A percentile compares a stretch with the other conserved stretches of the same genome.
Conservation (phyloP, 305 asterid species). For the Ajuga reptans region DNA sequence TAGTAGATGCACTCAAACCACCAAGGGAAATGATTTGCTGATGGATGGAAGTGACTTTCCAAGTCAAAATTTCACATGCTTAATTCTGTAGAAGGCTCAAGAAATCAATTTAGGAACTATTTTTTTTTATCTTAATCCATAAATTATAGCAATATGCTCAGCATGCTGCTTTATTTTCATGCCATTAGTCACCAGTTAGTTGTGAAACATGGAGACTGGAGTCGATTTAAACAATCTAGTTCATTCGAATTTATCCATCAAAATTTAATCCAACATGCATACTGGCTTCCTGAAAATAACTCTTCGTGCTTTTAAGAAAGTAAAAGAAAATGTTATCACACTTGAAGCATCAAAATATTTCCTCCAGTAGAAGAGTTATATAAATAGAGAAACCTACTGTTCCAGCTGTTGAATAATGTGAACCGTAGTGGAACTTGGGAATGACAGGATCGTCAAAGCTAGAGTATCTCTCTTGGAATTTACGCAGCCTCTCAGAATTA, state of each 20-base stretch:
- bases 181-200: conserved; percentile 16
- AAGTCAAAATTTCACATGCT: conserved; percentile 11
- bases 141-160: conserved; percentile 4
- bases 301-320: neutral
- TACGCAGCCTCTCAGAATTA: conserved; percentile 69
- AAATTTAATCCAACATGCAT: neutral
- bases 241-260: neutral
- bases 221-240: neutral
- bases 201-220: conserved; percentile 7
- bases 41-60: conserved; percentile 13
- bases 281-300: conserved; percentile 1
- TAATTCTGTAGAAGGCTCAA: conserved; percentile 12
- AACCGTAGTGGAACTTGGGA: conserved; percentile 96
- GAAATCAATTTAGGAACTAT: conserved; percentile 3
- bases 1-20: conserved; percentile 20
- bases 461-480: conserved; percentile 91
- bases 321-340: conserved; percentile 1
- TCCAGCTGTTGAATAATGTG: conserved; percentile 99
- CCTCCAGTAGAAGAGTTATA: conserved; percentile 14
- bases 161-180: conserved; percentile 13
- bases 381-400: conserved; percentile 49
- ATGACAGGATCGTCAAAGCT: conserved; percentile 89
- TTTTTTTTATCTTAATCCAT: conserved; percentile 3
- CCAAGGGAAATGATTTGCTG: conserved; percentile 11
- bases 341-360: conserved; percentile 1